Conservation (phyloP, 495 filamentous ascomycete genomes). For the Cercophora newfieldiana region DNA sequence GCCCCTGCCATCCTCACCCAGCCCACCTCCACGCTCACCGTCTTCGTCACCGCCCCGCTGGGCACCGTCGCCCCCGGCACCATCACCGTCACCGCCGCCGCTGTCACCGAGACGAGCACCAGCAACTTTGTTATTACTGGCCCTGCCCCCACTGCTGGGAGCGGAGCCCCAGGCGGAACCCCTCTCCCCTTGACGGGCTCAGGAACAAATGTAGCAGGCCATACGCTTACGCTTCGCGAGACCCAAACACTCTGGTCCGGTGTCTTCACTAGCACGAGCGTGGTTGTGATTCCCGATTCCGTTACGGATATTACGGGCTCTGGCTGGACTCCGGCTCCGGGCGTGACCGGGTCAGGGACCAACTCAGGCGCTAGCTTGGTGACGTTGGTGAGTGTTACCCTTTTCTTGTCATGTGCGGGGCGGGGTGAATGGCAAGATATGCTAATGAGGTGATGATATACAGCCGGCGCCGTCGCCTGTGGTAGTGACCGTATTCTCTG, state of each 20-base stretch:
- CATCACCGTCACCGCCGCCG: not conserved
- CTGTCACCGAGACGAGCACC: conserved; percentile 1
- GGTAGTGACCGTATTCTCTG: conserved; percentile 1
- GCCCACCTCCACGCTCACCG: conserved; percentile 4
- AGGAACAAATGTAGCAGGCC: not conserved
- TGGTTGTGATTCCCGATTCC: conserved; percentile 14
- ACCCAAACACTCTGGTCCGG: not conserved
- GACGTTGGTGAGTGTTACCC: not conserved
- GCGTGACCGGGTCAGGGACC: not conserved
- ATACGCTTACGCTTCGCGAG: conserved; percentile 5
- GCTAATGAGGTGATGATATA: not conserved
- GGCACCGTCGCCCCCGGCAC: not conserved
- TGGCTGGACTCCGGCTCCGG: not conserved
- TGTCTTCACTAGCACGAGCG: conserved; percentile 1
- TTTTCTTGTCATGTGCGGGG: not conserved
- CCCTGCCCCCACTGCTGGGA: not conserved
- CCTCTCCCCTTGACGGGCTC: not conserved
- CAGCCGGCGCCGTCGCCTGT: not conserved
- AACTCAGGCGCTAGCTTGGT: not conserved
- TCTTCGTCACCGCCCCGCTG: conserved; percentile 7
- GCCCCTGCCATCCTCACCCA: not conserved
- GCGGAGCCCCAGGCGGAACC: not conserved
- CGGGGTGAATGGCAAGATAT: not conserved
- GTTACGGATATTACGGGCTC: not conserved
- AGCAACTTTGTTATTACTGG: not conserved